Percentiles rank a stretch among this genome's conserved stretches.
Evolutionary conservation across 2,329 filamentous ascomycete species (phyloP).

Genomic region (Paecilomyces fulvus): DNA sequence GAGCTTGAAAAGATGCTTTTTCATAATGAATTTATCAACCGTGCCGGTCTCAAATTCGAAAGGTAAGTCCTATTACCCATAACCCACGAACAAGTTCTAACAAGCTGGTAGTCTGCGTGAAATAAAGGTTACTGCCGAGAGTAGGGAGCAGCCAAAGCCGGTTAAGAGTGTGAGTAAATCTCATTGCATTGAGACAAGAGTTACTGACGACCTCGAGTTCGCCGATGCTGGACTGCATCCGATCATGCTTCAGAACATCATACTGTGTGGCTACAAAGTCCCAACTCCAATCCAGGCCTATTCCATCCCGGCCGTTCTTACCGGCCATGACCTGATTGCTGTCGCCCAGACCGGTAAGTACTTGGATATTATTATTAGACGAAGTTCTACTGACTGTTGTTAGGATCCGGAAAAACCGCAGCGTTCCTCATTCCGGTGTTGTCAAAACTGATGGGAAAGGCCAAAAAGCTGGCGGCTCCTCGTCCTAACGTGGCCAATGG

Average conservation of each 20-base stretch:
- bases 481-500: conserved; percentile 54
- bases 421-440: conserved; percentile 85
- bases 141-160: conserved; percentile 38
- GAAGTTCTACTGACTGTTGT: conserved; percentile 1
- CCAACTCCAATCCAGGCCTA: conserved; percentile 87
- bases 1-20: conserved; percentile 73
- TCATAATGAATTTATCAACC: conserved; percentile 42
- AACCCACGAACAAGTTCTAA: not conserved
- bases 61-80: conserved; percentile 39
- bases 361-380: not conserved
- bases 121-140: conserved; percentile 45
- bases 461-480: conserved; percentile 71
- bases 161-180: conserved; percentile 40
- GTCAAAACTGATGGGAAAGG: conserved; percentile 91
- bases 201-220: conserved; percentile 43
- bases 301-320: conserved; percentile 68
- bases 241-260: conserved; percentile 67
- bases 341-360: conserved; percentile 82
- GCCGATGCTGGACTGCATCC: conserved; percentile 77
- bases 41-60: conserved; percentile 55
- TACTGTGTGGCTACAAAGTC: conserved; percentile 58
- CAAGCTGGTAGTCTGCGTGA: conserved; percentile 31
- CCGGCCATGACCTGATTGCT: conserved; percentile 73
- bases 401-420: conserved; percentile 93
- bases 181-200: not conserved